phyloP scores from a whole-genome alignment of 345 rosid genomes.

The Mangifera indica region DNA sequence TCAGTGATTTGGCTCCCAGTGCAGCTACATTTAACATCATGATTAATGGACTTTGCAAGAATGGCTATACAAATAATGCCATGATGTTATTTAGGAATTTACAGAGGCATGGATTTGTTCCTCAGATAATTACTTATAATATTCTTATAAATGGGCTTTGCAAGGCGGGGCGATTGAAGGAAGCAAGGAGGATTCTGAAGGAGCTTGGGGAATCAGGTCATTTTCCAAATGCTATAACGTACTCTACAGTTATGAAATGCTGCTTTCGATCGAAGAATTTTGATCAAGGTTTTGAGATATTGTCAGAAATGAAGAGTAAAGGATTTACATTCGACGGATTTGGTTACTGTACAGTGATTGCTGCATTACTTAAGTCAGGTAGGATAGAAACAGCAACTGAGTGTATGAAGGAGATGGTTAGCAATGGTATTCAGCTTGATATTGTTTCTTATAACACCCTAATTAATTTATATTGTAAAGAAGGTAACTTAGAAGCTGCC shows the following conservation, averaged over 20 bases:
- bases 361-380: conserved; percentile 65
- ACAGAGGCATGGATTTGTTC: conserved; percentile 56
- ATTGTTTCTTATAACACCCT: conserved; percentile 68
- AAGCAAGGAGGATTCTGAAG: conserved; percentile 55
- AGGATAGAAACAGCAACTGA: conserved; percentile 46
- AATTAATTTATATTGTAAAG: conserved; percentile 61
- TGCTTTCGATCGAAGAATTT: conserved; percentile 56
- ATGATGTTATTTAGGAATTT: conserved; percentile 52
- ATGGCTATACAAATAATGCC: conserved; percentile 52
- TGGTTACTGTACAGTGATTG: conserved; percentile 62
- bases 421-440: conserved; percentile 62
- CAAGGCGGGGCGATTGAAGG: conserved; percentile 45
- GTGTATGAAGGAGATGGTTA: conserved; percentile 42
- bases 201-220: conserved; percentile 54
- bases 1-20: conserved; percentile 35
- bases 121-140: conserved; percentile 61
- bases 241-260: conserved; percentile 65
- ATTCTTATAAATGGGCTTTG: conserved; percentile 75
- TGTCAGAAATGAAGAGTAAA: conserved; percentile 51
- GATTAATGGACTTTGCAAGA: conserved; percentile 79
- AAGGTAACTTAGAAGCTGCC: conserved; percentile 56
- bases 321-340: conserved; percentile 82
- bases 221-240: conserved; percentile 64
- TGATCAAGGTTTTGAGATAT: conserved; percentile 58
- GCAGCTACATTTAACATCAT: conserved; percentile 60